Base-by-base conservation (phyloP, 345 rosid species). In the Aurinia saxatilis region DNA sequence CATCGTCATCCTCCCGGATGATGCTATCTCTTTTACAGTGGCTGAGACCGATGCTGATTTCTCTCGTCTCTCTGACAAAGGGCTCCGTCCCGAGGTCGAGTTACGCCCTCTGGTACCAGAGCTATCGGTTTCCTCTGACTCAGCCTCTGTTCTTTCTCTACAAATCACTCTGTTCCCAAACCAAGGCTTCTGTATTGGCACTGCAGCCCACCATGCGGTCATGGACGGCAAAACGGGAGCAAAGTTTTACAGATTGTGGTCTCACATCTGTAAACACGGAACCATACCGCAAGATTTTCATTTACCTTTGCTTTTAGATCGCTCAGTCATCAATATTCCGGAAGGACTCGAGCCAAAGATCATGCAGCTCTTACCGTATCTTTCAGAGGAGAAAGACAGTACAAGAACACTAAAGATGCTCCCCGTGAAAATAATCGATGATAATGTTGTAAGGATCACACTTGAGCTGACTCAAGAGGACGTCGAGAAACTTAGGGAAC, bases 91-190 rank as follows among this genome's bases (percentile, higher is more conserved):
- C 79, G 2, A 1, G 30, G 6, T 35, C 1, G 78, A 73, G 36
- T 40, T 72, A 5, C 47, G 56, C 31, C 65, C 62, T 8, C 57
- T 78, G 7, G 42, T 57, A 0, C 83, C 85, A 0, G 34, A 64
- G 59, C 51, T 80, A 40, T 25, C 6, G 3, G 8, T 16, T 3
- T 49, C 80, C 2, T 68, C 73, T 6, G 58, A 72, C 0, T 51
- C 55, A 3, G 72, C 77, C 5, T 6, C 58, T 4, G 13, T 7
- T 15, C 38, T 78, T 33, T 49, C 75, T 30, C 8, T 75, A 6
- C 82, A 79, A 63, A 52, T 66, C 13, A 79, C 78, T 15, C 45
- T 75, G 1, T 79, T 79, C n/a, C 78, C 74, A 2, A 36, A 50
- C 30, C 71, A 46, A 46, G 83, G 80, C 33, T 76, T 79, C 21